phyloP scores from a whole-genome alignment of 129 eudicot species.

The Chrysanthemum makinoi region DNA sequence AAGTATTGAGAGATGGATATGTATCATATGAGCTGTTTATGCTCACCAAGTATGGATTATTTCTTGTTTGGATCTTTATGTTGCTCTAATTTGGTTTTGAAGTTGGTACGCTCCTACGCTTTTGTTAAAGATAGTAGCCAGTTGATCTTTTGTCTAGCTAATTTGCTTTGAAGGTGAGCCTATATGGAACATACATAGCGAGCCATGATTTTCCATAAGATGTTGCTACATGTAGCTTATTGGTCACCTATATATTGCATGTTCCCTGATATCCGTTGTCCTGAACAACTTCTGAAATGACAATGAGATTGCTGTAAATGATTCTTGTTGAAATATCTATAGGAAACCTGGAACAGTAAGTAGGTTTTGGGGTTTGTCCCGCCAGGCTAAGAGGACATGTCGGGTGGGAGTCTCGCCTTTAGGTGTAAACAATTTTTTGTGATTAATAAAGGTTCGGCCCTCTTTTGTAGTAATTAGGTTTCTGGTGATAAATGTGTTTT shows the following conservation, averaged over 20 bases:
- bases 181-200: background rate
- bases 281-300: background rate
- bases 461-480: too few relatives aligned
- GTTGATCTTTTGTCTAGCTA: background rate
- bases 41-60: background rate
- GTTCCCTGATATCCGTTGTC: constrained; percentile 6
- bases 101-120: constrained; percentile 6
- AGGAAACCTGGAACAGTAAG: too few relatives aligned
- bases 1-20: constrained; percentile 10
- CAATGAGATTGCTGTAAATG: too few relatives aligned
- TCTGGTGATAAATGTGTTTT: too few relatives aligned
- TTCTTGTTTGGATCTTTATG: background rate
- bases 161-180: background rate
- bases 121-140: constrained; percentile 5
- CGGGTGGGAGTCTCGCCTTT: too few relatives aligned
- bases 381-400: too few relatives aligned
- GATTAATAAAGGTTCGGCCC: too few relatives aligned
- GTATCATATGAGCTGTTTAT: background rate
- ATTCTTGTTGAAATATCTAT: too few relatives aligned
- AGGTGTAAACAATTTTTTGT: too few relatives aligned
- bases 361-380: too few relatives aligned
- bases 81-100: constrained; percentile 6
- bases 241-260: background rate
- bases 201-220: constrained; percentile 12
- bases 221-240: background rate